phyloP scores from a whole-genome alignment of 2,329 filamentous ascomycete species.

The Scytalidium lignicola region DNA sequence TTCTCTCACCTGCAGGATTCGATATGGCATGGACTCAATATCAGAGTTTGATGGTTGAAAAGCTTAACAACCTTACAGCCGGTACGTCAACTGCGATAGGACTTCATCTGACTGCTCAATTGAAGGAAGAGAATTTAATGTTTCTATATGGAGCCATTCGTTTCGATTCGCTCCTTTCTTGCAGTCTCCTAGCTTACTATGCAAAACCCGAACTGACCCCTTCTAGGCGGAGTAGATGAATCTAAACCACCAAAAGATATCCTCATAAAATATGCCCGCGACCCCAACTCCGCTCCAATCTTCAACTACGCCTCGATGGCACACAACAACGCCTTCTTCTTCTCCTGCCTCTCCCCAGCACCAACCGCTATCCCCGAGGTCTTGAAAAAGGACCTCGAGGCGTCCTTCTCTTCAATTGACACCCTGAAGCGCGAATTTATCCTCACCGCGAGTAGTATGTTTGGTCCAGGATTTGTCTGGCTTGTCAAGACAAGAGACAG shows the following conservation, averaged over 20 bases:
- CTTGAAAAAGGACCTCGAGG: conserved; percentile 56
- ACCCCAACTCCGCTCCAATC: conserved; percentile 68
- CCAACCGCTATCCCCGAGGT: conserved; percentile 46
- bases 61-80: conserved; percentile 67
- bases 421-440: conserved; percentile 77
- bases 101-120: background rate
- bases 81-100: conserved; percentile 47
- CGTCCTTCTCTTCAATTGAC: conserved; percentile 76
- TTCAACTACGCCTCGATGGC: conserved; percentile 98
- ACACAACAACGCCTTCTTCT: conserved; percentile 86
- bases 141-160: background rate
- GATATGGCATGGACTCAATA: conserved; percentile 78
- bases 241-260: conserved; percentile 51
- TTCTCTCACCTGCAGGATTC: conserved; percentile 67
- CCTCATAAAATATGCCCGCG: conserved; percentile 69
- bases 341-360: conserved; percentile 49
- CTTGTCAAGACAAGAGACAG: conserved; percentile 56
- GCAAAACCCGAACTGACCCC: conserved; percentile 7
- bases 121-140: background rate
- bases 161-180: background rate
- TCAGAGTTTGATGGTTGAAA: conserved; percentile 67
- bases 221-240: conserved; percentile 16
- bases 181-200: background rate
- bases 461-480: conserved; percentile 97
- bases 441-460: conserved; percentile 81